Conservation (phyloP, 2,329 filamentous ascomycete species). For the Pleurostoma richardsiae region DNA sequence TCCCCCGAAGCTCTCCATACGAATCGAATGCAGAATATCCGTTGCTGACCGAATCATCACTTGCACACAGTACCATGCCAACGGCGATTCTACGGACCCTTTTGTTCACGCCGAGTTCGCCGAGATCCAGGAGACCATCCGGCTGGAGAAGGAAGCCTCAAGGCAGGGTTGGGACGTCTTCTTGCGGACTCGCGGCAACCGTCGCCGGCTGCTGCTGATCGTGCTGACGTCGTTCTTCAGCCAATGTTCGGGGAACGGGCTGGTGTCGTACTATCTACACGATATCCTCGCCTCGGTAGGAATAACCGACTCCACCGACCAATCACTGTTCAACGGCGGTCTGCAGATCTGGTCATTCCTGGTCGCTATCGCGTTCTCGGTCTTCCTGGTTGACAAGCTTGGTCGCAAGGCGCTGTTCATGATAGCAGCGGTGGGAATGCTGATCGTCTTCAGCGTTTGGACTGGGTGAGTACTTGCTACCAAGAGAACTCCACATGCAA, state of each 20-base stretch:
- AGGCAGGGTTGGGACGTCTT: slow-evolving; percentile 39
- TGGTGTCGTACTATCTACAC: slow-evolving; percentile 34
- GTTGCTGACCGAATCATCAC: neutral
- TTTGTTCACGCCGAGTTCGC: slow-evolving; percentile 32
- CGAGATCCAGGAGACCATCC: slow-evolving; percentile 37
- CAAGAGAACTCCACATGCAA: too few relatives aligned
- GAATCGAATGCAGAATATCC: neutral
- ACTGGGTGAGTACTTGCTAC: slow-evolving; percentile 3
- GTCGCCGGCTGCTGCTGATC: slow-evolving; percentile 48
- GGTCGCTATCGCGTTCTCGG: slow-evolving; percentile 13
- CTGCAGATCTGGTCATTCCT: slow-evolving; percentile 14
- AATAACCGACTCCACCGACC: slow-evolving; percentile 22
- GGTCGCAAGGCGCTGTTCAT: slow-evolving; percentile 16
- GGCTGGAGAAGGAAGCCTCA: slow-evolving; percentile 38
- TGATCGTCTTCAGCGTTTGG: slow-evolving; percentile 18
- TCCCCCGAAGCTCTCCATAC: too few relatives aligned
- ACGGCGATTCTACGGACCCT: slow-evolving; percentile 28
- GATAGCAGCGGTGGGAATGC: slow-evolving; percentile 14
- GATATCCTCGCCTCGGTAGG: slow-evolving; percentile 27
- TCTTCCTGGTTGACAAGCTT: slow-evolving; percentile 20
- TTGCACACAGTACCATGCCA: slow-evolving; percentile 25
- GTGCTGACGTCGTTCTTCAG: slow-evolving; percentile 49
- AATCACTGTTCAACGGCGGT: slow-evolving; percentile 20
- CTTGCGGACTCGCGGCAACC: slow-evolving; percentile 45
- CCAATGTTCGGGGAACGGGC: slow-evolving; percentile 51